phyloP scores from a whole-genome alignment of 129 eudicot species.

The carrot (Daucus carota) region DNA sequence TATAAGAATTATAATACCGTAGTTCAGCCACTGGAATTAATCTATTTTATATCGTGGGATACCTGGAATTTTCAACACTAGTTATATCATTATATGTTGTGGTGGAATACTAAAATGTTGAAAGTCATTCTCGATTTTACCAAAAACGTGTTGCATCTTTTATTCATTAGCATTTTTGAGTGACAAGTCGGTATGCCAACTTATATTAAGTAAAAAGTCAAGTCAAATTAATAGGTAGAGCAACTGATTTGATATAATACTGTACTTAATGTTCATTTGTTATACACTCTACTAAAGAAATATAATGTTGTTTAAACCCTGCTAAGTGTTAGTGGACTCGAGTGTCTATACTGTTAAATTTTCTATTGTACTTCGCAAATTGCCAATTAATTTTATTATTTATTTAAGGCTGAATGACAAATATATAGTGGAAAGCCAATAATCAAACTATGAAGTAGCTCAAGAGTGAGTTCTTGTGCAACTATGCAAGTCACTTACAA shows the following conservation, averaged over 20 bases:
- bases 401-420: background rate
- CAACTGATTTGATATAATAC: background rate
- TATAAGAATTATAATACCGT: too few species aligned
- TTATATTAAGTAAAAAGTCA: background rate
- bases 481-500: background rate
- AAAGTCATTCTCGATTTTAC: background rate
- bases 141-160: background rate
- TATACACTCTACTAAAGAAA: background rate
- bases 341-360: background rate
- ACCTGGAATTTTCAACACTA: background rate
- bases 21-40: background rate
- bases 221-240: background rate
- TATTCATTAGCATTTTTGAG: background rate
- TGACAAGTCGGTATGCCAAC: background rate
- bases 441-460: background rate
- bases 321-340: background rate
- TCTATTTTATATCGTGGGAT: background rate
- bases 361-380: background rate
- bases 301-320: background rate
- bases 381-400: background rate
- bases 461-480: background rate
- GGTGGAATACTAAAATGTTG: background rate
- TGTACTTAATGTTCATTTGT: background rate
- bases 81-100: too few species aligned
- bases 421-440: background rate